phyloP scores from a whole-genome alignment of 2,329 filamentous ascomycete species.

The Hymenoscyphus infarciens region DNA sequence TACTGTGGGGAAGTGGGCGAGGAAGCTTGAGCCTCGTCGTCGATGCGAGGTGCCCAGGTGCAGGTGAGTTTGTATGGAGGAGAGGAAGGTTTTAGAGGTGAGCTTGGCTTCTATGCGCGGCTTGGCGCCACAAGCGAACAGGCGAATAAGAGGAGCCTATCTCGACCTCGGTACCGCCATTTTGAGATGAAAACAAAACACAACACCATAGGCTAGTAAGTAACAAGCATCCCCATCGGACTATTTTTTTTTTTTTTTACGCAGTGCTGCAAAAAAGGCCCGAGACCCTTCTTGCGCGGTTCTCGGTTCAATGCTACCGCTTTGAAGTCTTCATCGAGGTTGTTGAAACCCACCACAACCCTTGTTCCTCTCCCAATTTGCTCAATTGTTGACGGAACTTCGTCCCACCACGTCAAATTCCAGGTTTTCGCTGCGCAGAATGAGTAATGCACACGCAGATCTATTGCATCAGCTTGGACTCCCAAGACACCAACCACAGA shows the following conservation, averaged over 20 bases:
- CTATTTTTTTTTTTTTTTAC: background rate
- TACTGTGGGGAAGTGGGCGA: background rate
- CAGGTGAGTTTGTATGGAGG: no score
- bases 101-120: background rate
- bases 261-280: background rate
- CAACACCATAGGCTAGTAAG: background rate
- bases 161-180: background rate
- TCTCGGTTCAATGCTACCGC: background rate
- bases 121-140: background rate
- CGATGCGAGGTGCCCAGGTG: background rate
- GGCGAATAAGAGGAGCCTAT: no score
- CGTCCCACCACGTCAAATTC: background rate
- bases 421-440: background rate
- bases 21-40: background rate
- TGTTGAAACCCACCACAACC: background rate
- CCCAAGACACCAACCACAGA: background rate
- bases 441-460: background rate
- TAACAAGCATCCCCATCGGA: background rate
- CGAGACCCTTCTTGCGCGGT: background rate
- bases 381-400: background rate
- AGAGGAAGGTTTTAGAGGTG: background rate
- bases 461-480: slow-evolving; percentile 7
- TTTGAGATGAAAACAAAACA: background rate
- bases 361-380: background rate
- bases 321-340: background rate